Conservation (phyloP, 1,284 basidiomycete genomes). For the Coniferiporia weirii region DNA sequence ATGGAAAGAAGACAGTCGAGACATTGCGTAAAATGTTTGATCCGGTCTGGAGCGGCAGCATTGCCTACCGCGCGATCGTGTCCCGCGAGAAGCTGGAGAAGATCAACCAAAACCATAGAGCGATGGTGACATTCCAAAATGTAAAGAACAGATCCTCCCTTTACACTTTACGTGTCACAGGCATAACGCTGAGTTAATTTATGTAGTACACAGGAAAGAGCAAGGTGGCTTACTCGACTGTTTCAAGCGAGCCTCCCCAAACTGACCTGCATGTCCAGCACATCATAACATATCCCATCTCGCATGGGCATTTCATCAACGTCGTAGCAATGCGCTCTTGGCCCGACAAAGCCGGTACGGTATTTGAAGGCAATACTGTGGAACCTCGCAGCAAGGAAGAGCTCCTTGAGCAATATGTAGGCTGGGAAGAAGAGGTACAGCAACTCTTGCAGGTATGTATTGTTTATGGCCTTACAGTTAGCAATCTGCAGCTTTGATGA, state of each 20-base stretch:
- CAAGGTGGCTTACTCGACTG: background rate
- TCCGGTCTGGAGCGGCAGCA: slow-evolving; percentile 33
- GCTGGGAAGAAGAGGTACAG: slow-evolving; percentile 17
- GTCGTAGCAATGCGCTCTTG: slow-evolving; percentile 14
- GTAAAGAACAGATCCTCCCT: slow-evolving; percentile 26
- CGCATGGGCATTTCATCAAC: slow-evolving; percentile 6
- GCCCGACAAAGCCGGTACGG: slow-evolving; percentile 12
- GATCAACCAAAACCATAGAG: slow-evolving; percentile 31
- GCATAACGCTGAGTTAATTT: slow-evolving; percentile 3
- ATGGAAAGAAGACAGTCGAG: slow-evolving; percentile 18
- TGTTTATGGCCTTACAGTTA: background rate
- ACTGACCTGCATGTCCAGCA: slow-evolving; percentile 1
- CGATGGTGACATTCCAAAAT: slow-evolving; percentile 30
- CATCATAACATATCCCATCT: slow-evolving; percentile 8
- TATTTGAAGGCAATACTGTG: slow-evolving; percentile 4
- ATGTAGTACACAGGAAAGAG: slow-evolving; percentile 10
- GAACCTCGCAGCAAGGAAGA: background rate
- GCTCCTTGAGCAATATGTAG: slow-evolving; percentile 10
- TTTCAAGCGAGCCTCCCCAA: background rate
- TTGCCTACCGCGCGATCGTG: slow-evolving; percentile 34
- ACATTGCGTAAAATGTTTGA: slow-evolving; percentile 24
- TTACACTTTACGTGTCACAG: background rate
- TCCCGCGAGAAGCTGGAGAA: slow-evolving; percentile 26
- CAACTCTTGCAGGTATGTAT: slow-evolving; percentile 14
- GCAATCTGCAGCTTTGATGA: background rate